Evolutionary conservation across 108 stramenopile species (phyloP), one percentile per base, ranked within the genome.

Genomic region (Mediolabrus comicus): DNA sequence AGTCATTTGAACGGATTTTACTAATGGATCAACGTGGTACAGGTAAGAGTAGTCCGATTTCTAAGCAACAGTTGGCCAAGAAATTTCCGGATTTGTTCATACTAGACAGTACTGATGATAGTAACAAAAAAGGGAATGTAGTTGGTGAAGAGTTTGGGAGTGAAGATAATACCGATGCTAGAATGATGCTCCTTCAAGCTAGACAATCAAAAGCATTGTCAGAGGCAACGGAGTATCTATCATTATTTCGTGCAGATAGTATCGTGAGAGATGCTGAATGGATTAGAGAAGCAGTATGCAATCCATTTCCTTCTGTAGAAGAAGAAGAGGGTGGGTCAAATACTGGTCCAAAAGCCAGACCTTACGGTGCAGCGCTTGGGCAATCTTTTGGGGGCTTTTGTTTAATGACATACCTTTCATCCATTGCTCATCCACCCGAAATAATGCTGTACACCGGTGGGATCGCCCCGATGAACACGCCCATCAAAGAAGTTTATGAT

Each of bases 11-110:
- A 49, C 86, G 87, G 7, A 67, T 96, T 11, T 80, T 97, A 3
- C 51, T 97, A 36, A 88, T 97, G 92, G 97, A 97, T 85, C 97
- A 98, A 73, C 86, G 97, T 46, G 97, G 97, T 7, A 98, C 97
- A 5, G 97, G 97, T 1, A 54, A 67, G 41, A 94, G 92, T 25
- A 72, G 87, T 31, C 85, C 95, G 9, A 77, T 96, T 36, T 90
- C 83, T 19, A 92, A 90, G 43, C 95, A 92, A 36, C 75, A 67
- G 10, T 71, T 96, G 59, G 62, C 84, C 69, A 69, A 68, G 33
- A 46, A 66, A n/a, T 92, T 95, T 75, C 89, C 94, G 22, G 84
- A 92, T 62, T 64, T 92, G 49, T 95, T 95, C 59, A 35, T 80
- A 24, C 56, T 90, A 60, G 92, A 92, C 57, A 77, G 75, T 16